A percentile compares a stretch with the other conserved stretches of the same genome.
phyloP scores from a whole-genome alignment of 176 grass and related monocot species.

The Carex scoparia region DNA sequence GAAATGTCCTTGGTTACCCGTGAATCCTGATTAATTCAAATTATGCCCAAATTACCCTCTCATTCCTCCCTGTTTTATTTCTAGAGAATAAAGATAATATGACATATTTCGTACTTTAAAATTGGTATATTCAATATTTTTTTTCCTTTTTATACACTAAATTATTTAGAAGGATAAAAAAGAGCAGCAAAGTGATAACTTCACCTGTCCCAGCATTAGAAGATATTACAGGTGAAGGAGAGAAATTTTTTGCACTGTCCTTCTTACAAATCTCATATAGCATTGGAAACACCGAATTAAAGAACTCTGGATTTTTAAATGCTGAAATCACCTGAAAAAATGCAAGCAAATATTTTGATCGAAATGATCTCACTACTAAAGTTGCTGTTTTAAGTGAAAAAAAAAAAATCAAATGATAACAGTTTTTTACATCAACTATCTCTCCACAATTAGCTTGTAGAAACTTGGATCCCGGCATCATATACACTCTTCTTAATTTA shows the following conservation, averaged over 20 bases:
- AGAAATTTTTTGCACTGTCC: constrained; percentile 38
- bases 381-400: background rate
- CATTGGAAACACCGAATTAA: constrained; percentile 71
- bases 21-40: background rate
- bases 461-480: background rate
- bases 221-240: constrained; percentile 32
- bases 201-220: constrained; percentile 50
- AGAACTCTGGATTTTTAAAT: constrained; percentile 75
- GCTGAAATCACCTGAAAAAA: constrained; percentile 65
- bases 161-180: background rate
- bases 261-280: constrained; percentile 61
- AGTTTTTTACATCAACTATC: background rate
- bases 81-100: constrained; percentile 4
- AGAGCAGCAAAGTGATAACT: constrained; percentile 25
- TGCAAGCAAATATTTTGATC: constrained; percentile 4
- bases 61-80: background rate
- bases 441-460: background rate
- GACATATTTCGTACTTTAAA: background rate
- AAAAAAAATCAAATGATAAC: background rate
- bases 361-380: background rate
- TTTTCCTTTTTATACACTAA: background rate
- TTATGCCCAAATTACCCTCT: background rate
- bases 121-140: background rate
- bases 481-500: background rate
- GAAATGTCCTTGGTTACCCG: background rate